Conservation (phyloP, 1,284 basidiomycete species). For the Ustanciosporium gigantosporum region DNA sequence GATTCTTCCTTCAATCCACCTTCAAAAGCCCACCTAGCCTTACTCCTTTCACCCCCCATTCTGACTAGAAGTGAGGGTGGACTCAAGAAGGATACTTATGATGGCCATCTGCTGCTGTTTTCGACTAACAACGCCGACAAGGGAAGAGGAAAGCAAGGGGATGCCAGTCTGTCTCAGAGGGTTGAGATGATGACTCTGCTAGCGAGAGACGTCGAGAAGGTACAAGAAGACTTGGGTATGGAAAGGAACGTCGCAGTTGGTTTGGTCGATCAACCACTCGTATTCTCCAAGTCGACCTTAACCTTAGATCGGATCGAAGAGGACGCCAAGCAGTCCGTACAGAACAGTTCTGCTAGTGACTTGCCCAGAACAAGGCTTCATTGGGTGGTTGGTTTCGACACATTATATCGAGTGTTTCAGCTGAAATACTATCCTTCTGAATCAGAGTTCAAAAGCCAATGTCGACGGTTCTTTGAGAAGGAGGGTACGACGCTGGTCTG, state of each 20-base stretch:
- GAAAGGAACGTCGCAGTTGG: slow-evolving; percentile 73
- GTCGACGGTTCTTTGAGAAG: slow-evolving; percentile 68
- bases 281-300: slow-evolving; percentile 76
- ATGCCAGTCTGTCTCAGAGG: slow-evolving; percentile 63
- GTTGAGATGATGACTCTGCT: slow-evolving; percentile 60
- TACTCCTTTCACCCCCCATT: slow-evolving; percentile 67
- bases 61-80: too few relatives aligned
- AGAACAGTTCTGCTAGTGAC: background rate
- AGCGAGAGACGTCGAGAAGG: slow-evolving; percentile 46
- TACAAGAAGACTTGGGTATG: slow-evolving; percentile 5
- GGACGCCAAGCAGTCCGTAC: background rate
- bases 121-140: slow-evolving; percentile 92
- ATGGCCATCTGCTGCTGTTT: slow-evolving; percentile 78
- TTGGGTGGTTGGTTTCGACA: slow-evolving; percentile 84
- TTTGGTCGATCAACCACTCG: slow-evolving; percentile 83
- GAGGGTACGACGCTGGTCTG: slow-evolving; percentile 70
- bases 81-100: slow-evolving; percentile 63
- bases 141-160: slow-evolving; percentile 67
- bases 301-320: slow-evolving; percentile 66
- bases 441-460: slow-evolving; percentile 66
- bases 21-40: slow-evolving; percentile 79
- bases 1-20: slow-evolving; percentile 96
- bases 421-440: slow-evolving; percentile 73
- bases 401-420: slow-evolving; percentile 80
- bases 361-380: slow-evolving; percentile 62